Conservation (phyloP, 2,329 filamentous ascomycete genomes). For the Aspergillus sp. region DNA sequence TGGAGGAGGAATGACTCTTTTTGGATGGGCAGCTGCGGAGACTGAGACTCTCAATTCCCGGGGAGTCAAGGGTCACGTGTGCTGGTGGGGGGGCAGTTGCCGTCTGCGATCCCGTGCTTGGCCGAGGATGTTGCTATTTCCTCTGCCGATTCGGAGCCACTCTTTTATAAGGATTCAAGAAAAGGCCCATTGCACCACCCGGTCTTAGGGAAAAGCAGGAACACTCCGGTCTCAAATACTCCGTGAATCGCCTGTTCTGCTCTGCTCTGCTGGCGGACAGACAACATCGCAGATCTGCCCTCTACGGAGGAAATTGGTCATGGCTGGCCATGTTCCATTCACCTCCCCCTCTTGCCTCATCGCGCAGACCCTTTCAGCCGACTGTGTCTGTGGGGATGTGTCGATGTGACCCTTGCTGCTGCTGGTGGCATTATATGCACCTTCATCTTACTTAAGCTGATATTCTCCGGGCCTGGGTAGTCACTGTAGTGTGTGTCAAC, state of each 20-base stretch:
- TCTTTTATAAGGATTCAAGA: not conserved
- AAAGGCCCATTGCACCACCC: not conserved
- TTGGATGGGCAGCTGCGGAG: slow-evolving; percentile 23
- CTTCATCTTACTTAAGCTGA: no score
- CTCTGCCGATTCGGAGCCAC: slow-evolving; percentile 3
- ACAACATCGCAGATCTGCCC: not conserved
- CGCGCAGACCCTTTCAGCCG: slow-evolving; percentile 3
- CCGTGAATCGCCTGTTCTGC: not conserved
- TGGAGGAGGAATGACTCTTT: slow-evolving; percentile 22
- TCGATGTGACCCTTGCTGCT: not conserved
- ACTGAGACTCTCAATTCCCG: slow-evolving; percentile 26
- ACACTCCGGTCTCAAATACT: not conserved
- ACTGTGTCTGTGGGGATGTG: not conserved
- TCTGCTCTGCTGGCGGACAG: no score
- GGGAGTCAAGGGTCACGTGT: slow-evolving; percentile 32
- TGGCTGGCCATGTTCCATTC: no score
- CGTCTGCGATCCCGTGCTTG: slow-evolving; percentile 22
- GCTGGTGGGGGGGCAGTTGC: slow-evolving; percentile 10
- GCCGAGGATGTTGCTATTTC: slow-evolving; percentile 17
- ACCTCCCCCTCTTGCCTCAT: no score
- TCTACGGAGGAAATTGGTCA: not conserved
- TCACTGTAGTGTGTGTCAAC: no score
- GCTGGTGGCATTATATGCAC: not conserved
- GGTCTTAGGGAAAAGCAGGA: not conserved
- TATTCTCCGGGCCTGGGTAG: no score